Base-by-base conservation (phyloP, 345 rosid genomes). In the Psidium friedrichsthalianum region DNA sequence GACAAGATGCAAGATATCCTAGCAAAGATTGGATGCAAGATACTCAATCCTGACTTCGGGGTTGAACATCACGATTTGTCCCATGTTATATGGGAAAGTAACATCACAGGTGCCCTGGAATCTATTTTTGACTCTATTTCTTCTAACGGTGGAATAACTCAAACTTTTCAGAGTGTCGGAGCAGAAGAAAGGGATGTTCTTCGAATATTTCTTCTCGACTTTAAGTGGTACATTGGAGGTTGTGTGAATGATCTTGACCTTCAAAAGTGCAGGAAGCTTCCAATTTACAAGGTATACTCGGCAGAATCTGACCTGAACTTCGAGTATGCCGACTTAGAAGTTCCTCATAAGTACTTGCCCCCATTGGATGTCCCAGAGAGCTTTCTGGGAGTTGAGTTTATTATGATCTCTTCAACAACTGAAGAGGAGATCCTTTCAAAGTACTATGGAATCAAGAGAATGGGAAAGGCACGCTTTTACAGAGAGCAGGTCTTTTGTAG, bases 1-100 rank as follows among this genome's bases (percentile, higher is more conserved):
- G 90, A 84, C 88, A 90, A 85, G 61, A 90, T 96, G 89, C 93
- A 57, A 86, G 90, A 89, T 42, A 89, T 92, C 85, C 94, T 96
- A 82, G 88, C 90, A 88, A 95, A 94, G 92, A 90, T 96, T 89
- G 99, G 98, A 54, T 92, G 99, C 95, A 96, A 94, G 90, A 92
- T 96, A 89, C 91, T 95, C 53, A 88, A 90, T 89, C 86, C 90
- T 69, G 84, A 87, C 51, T 91, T 91, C 86, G 92, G 92, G 83
- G 92, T 95, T 87, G 91, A 89, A 87, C 98, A 95, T 88, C 89
- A 92, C 64, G 96, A 95, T 90, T 91, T 96, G 94, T 89, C 93
- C 44, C 93, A 91, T 54, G 94, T 90, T 89, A 92, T 93, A 51
- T 91, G 88, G 51, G 95, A 91, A 84, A 91, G 94, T 84, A 87